Evolutionary conservation across 176 grass and related monocot species (phyloP), one percentile per base, ranked within the genome.

Genomic region (Musa itinerans): DNA sequence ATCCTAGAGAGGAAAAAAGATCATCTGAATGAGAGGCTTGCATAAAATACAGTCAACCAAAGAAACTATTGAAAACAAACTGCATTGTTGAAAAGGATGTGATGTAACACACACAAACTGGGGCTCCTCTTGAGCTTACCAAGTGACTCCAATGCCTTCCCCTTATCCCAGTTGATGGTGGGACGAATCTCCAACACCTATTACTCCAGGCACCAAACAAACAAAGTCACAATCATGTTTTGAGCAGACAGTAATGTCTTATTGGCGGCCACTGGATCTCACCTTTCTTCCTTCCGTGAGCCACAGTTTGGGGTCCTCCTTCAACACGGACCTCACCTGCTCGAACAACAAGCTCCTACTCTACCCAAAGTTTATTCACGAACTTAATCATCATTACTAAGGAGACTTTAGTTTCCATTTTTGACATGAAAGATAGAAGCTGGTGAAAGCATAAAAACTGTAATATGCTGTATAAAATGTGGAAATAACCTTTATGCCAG

Each of bases 101-200:
- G 71, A 17, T 52, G 25, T 26, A 8, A 12, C 7, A 5, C 4
- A 12, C 53, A 51, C 29, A 34, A 34, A 3, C 29, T 59, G 12
- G 11, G 76, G 54, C 16, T 74, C 19, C 17, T 49, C 1, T 25
- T 69, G 5, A 16, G 53, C 72, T 72, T 84, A 91, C 90, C 90
- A 14, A 96, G 92, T 3, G 89, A 92, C 57, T 96, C 87, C n/a
- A 96, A 82, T 2, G 92, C 92, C 87, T 92, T 96, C 65, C 92
- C 92, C 85, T 96, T 96, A 75, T 96, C 89, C 92, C 92, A 96
- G 71, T 96, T 92, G 80, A 96, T 96, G 63, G 73, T 78, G 5
- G 92, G 92, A 5, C 92, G 87, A 73, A 96, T 90, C 87, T 96
- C 92, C 8, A 96, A 10, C 71, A 96, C 84, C 84, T 86, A 85